These are phyloP conservation scores for Trebouxia sp. DNA, from an alignment of 139 green algal species.

Conservation along the genomic window DNA sequence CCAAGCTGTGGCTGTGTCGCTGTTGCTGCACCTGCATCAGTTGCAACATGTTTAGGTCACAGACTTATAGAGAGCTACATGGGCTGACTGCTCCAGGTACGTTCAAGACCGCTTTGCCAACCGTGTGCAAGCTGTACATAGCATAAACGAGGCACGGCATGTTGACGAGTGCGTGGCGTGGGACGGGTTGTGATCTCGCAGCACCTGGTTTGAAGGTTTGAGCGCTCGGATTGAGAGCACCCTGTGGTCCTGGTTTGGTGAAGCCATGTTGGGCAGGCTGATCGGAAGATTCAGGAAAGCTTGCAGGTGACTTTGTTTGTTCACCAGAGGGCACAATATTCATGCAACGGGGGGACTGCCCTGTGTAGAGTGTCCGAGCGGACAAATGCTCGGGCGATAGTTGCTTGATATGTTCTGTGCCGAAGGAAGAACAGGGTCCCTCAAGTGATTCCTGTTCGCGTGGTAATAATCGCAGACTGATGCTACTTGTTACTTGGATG, in stretches of 20 bases:
- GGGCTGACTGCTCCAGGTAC: not conserved
- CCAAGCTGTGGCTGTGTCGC: not conserved
- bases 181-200: no score
- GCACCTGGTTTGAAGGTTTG: not conserved
- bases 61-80: not conserved
- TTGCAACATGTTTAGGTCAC: not conserved
- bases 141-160: no score
- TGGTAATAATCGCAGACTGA: no score
- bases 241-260: not conserved
- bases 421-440: no score
- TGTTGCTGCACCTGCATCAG: constrained; percentile 1
- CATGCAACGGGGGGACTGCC: constrained; percentile 1
- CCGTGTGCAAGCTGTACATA: no score
- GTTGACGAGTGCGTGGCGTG: no score
- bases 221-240: constrained; percentile 6
- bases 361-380: not conserved
- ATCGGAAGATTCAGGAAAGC: not conserved
- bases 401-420: no score
- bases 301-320: not conserved
- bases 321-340: constrained; percentile 23
- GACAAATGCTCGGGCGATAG: not conserved
- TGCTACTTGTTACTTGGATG: no score
- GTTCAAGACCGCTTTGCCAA: no score
- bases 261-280: not conserved
- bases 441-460: no score